These are phyloP conservation scores for Penicillium sp. DNA, from an alignment of 2,329 filamentous ascomycete species.

Conservation along the genomic window DNA sequence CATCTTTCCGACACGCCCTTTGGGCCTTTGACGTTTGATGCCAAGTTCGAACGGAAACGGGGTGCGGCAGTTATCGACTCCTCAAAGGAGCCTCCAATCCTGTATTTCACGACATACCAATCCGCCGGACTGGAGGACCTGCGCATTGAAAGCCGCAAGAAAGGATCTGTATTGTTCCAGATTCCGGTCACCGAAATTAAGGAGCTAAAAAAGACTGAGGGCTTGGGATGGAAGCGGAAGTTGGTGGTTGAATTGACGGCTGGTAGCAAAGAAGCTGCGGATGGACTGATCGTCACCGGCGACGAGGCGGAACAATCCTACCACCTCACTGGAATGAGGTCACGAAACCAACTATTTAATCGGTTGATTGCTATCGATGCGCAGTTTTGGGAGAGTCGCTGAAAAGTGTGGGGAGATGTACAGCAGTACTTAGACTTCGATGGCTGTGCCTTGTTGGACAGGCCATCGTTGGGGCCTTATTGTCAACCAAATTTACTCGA, in stretches of 20 bases:
- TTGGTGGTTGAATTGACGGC: slow-evolving; percentile 77
- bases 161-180: slow-evolving; percentile 62
- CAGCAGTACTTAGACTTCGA: no score
- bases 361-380: slow-evolving; percentile 26
- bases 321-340: slow-evolving; percentile 26
- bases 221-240: slow-evolving; percentile 81
- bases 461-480: no score
- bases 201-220: slow-evolving; percentile 76
- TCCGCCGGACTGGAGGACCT: slow-evolving; percentile 40
- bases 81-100: slow-evolving; percentile 35
- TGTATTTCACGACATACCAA: slow-evolving; percentile 59
- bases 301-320: slow-evolving; percentile 49
- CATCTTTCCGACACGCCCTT: slow-evolving; percentile 44
- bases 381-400: slow-evolving; percentile 27
- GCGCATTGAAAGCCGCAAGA: slow-evolving; percentile 50
- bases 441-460: no score
- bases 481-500: no score
- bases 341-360: slow-evolving; percentile 27
- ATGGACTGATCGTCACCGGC: slow-evolving; percentile 68
- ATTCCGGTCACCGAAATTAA: slow-evolving; percentile 67
- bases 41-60: slow-evolving; percentile 66
- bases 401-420: no score
- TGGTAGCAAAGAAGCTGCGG: slow-evolving; percentile 65
- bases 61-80: slow-evolving; percentile 66
- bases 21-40: slow-evolving; percentile 75